These are phyloP conservation scores for Lipomyces lipofer DNA, from an alignment of 805 yeast species.

Conservation along the genomic window DNA sequence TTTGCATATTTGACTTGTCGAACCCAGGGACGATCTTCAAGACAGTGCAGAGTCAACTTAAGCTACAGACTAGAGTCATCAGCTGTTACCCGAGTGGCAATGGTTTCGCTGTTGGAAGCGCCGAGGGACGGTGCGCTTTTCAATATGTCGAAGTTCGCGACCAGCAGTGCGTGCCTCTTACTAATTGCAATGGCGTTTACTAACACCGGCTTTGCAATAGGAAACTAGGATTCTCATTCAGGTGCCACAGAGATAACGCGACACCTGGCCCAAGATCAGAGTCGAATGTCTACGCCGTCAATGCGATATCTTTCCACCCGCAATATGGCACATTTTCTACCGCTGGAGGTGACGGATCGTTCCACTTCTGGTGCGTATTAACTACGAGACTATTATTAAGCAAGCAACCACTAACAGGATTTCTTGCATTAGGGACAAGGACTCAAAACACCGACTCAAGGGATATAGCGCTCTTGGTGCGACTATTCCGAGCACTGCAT, in stretches of 20 bases:
- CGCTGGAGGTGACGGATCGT: slow-evolving; percentile 91
- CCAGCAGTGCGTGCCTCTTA: slow-evolving; percentile 37
- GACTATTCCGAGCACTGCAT: slow-evolving; percentile 73
- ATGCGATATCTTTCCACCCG: slow-evolving; percentile 84
- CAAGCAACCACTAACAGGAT: too few species aligned
- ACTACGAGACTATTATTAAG: too few species aligned
- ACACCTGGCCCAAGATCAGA: slow-evolving; percentile 53
- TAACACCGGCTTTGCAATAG: too few species aligned
- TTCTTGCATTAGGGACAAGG: too few species aligned
- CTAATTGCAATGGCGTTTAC: too few species aligned
- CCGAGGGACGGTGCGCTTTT: slow-evolving; percentile 94
- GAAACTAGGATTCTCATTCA: slow-evolving; percentile 65
- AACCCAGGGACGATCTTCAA: slow-evolving; percentile 84
- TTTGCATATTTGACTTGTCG: slow-evolving; percentile 66
- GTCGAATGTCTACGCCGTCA: slow-evolving; percentile 72
- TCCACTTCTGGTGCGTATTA: slow-evolving; percentile 96
- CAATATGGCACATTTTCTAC: slow-evolving; percentile 86
- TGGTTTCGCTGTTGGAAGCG: slow-evolving; percentile 88
- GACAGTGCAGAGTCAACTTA: slow-evolving; percentile 70
- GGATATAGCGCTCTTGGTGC: slow-evolving; percentile 65
- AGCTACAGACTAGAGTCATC: slow-evolving; percentile 82
- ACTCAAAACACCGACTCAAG: slow-evolving; percentile 80
- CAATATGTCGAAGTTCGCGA: slow-evolving; percentile 85
- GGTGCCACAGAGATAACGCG: slow-evolving; percentile 82
- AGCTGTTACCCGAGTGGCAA: slow-evolving; percentile 85